Conservation (phyloP, 495 filamentous ascomycete species). For the Sabuloglossum arenarium region DNA sequence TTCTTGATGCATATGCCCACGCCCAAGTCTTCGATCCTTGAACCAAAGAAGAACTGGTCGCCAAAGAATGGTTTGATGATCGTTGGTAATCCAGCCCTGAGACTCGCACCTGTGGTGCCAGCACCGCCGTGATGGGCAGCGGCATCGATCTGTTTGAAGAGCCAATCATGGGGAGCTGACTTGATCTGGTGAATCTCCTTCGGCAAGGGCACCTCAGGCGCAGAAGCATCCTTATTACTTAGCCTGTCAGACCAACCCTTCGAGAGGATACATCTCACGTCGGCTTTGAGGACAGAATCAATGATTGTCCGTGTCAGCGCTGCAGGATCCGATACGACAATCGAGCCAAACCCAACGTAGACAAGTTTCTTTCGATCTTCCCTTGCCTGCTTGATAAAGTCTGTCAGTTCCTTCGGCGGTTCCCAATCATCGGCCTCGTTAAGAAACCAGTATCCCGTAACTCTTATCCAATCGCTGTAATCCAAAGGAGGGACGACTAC, state of each 20-base stretch:
- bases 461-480: slow-evolving; percentile 91
- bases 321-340: slow-evolving; percentile 78
- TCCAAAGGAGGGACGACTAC: slow-evolving; percentile 87
- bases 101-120: slow-evolving; percentile 84
- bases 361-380: slow-evolving; percentile 76
- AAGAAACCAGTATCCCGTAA: slow-evolving; percentile 96
- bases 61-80: slow-evolving; percentile 96
- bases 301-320: slow-evolving; percentile 79
- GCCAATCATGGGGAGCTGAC: slow-evolving; percentile 88
- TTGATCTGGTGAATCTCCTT: slow-evolving; percentile 71
- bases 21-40: slow-evolving; percentile 72
- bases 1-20: slow-evolving; percentile 82
- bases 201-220: slow-evolving; percentile 52
- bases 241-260: slow-evolving; percentile 98
- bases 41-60: slow-evolving; percentile 91
- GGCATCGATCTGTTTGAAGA: slow-evolving; percentile 86
- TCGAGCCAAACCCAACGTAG: slow-evolving; percentile 92
- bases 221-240: slow-evolving; percentile 32
- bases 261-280: slow-evolving; percentile 84
- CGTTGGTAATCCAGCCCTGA: slow-evolving; percentile 81
- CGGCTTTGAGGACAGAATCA: slow-evolving; percentile 75
- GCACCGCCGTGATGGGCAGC: slow-evolving; percentile 89
- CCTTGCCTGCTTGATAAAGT: slow-evolving; percentile 66
- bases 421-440: slow-evolving; percentile 59
- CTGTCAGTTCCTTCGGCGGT: slow-evolving; percentile 49